Conservation (phyloP, 345 rosid genomes). For the Barbarea vulgaris region DNA sequence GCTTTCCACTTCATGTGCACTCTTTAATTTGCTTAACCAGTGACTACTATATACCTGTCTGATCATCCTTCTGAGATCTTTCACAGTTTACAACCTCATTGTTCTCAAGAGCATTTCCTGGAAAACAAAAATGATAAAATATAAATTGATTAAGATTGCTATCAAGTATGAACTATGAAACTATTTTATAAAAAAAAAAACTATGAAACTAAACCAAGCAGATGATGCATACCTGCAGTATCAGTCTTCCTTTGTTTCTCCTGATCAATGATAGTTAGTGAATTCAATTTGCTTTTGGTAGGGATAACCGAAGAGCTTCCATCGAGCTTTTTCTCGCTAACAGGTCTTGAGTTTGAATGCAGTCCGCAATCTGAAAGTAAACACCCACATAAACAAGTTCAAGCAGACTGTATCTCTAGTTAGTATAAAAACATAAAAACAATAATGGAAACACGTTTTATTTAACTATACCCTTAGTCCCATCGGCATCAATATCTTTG, state of each 20-base stretch:
- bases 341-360: slow-evolving; percentile 26
- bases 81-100: slow-evolving; percentile 38
- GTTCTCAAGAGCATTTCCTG: slow-evolving; percentile 45
- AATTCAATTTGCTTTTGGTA: slow-evolving; percentile 31
- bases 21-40: not conserved
- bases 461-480: slow-evolving; percentile 20
- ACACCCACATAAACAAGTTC: slow-evolving; percentile 34
- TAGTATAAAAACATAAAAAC: not conserved
- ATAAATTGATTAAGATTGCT: slow-evolving; percentile 1
- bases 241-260: slow-evolving; percentile 41
- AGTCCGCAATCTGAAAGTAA: slow-evolving; percentile 41
- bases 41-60: slow-evolving; percentile 32
- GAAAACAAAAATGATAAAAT: slow-evolving; percentile 10
- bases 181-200: no score
- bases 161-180: not conserved
- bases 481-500: slow-evolving; percentile 38
- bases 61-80: slow-evolving; percentile 31
- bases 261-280: slow-evolving; percentile 30
- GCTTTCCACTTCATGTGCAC: not conserved
- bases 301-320: slow-evolving; percentile 34
- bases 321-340: slow-evolving; percentile 33
- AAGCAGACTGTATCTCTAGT: slow-evolving; percentile 8
- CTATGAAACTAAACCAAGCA: slow-evolving; percentile 17
- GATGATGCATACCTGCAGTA: slow-evolving; percentile 44
- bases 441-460: not conserved